Evolutionary conservation across 805 yeast genomes (phyloP).

Genomic region (Lipomyces mesembrius): DNA sequence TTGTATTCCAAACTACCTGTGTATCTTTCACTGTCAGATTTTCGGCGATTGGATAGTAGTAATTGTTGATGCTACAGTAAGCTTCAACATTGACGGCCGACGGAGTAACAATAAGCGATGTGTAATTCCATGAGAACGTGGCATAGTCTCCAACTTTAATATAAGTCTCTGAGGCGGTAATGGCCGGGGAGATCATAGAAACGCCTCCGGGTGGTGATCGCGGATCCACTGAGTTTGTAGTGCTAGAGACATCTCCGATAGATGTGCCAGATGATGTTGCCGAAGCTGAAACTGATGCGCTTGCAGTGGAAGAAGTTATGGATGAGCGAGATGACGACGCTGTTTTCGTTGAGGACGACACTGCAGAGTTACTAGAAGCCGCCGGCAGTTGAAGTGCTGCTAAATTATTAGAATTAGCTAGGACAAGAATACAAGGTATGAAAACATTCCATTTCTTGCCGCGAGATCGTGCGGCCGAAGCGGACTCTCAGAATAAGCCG

Average conservation of each 20-base stretch:
- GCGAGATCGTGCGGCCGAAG: not conserved
- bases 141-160: conserved; percentile 48
- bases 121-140: conserved; percentile 50
- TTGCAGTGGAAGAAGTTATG: conserved; percentile 4
- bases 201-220: conserved; percentile 47
- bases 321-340: conserved; percentile 1
- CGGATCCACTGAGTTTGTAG: conserved; percentile 42
- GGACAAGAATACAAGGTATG: not conserved
- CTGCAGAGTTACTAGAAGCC: not conserved
- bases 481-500: not conserved
- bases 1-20: conserved; percentile 48
- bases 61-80: conserved; percentile 46
- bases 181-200: conserved; percentile 44
- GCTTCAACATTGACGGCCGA: conserved; percentile 48
- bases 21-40: conserved; percentile 44
- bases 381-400: not conserved
- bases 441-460: not conserved
- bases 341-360: not conserved
- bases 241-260: not conserved
- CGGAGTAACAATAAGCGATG: conserved; percentile 47
- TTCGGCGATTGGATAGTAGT: conserved; percentile 48
- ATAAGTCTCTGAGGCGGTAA: conserved; percentile 46
- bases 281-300: not conserved
- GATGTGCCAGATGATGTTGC: not conserved
- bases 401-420: not conserved